These are phyloP conservation scores for Dactylorhiza incarnata DNA, from an alignment of 106 monocot genomes.

Conservation along the genomic window DNA sequence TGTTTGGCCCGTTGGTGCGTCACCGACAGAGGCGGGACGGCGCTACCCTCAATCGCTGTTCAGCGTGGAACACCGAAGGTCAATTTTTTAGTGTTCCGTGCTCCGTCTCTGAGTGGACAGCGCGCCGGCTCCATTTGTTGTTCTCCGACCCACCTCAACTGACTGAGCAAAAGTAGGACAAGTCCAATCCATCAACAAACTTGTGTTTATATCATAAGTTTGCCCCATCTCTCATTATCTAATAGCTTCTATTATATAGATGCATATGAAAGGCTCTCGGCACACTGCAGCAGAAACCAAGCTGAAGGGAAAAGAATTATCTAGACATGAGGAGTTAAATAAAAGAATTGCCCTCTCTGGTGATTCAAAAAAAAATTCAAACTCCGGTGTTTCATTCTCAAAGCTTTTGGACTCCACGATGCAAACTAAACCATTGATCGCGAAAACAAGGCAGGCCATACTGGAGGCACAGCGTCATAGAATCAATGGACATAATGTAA, in stretches of 20 bases:
- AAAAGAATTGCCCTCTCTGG: slow-evolving; percentile 54
- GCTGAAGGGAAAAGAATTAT: slow-evolving; percentile 44
- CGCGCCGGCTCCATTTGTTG: too few relatives aligned
- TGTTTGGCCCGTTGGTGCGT: too few relatives aligned
- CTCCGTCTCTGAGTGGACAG: too few relatives aligned
- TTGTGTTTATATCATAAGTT: too few relatives aligned
- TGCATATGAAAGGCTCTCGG: slow-evolving; percentile 63
- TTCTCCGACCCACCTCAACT: too few relatives aligned
- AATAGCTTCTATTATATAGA: slow-evolving; percentile 30
- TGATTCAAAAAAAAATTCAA: slow-evolving; percentile 10
- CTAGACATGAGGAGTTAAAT: slow-evolving; percentile 31
- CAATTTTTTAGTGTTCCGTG: too few relatives aligned
- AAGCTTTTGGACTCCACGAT: neutral
- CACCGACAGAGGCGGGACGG: too few relatives aligned
- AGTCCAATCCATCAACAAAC: too few relatives aligned
- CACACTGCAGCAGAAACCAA: slow-evolving; percentile 51
- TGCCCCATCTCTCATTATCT: slow-evolving; percentile 7
- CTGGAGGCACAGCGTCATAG: slow-evolving; percentile 24
- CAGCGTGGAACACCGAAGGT: too few relatives aligned
- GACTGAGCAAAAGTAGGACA: too few relatives aligned
- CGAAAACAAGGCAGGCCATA: slow-evolving; percentile 38
- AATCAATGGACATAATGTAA: slow-evolving; percentile 6
- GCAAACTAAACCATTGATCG: slow-evolving; percentile 33
- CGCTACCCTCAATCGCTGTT: too few relatives aligned
- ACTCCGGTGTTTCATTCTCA: neutral